Evolutionary conservation across 805 yeast species (phyloP).

Genomic region (Candida ficus): DNA sequence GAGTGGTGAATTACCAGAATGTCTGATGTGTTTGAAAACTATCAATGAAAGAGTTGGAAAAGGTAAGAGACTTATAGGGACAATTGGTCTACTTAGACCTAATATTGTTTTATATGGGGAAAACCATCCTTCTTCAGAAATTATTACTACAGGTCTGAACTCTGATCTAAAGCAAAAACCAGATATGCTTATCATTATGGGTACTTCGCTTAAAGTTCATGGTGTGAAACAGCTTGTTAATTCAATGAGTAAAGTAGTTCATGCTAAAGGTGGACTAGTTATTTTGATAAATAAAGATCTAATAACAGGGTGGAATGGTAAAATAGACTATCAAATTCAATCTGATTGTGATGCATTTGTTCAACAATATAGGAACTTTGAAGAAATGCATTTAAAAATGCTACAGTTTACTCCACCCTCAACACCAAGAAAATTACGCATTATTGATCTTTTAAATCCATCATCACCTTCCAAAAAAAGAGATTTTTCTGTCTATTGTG

Average conservation of each 20-base stretch:
- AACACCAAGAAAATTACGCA: slow-evolving; percentile 24
- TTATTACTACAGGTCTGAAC: slow-evolving; percentile 64
- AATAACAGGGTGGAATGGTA: slow-evolving; percentile 60
- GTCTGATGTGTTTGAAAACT: slow-evolving; percentile 59
- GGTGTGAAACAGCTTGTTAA: slow-evolving; percentile 82
- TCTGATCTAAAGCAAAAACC: slow-evolving; percentile 66
- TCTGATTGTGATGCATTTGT: slow-evolving; percentile 86
- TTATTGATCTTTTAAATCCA: slow-evolving; percentile 14
- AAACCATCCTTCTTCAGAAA: slow-evolving; percentile 82
- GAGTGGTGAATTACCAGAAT: slow-evolving; percentile 69
- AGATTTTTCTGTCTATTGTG: neutral
- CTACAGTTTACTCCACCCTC: slow-evolving; percentile 28
- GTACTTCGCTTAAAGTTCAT: slow-evolving; percentile 86
- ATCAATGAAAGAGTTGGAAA: slow-evolving; percentile 49
- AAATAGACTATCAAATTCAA: slow-evolving; percentile 74
- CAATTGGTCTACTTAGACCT: slow-evolving; percentile 77
- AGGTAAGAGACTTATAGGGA: slow-evolving; percentile 73
- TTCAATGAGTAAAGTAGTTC: slow-evolving; percentile 62
- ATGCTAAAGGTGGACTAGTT: slow-evolving; percentile 74
- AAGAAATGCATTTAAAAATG: slow-evolving; percentile 7
- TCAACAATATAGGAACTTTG: slow-evolving; percentile 21
- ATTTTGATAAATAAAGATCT: slow-evolving; percentile 70
- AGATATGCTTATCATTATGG: slow-evolving; percentile 80
- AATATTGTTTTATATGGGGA: slow-evolving; percentile 91
- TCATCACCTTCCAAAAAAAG: slow-evolving; percentile 10